These are phyloP conservation scores for Citropsis articulata DNA, from an alignment of 345 rosid genomes.

Conservation along the genomic window DNA sequence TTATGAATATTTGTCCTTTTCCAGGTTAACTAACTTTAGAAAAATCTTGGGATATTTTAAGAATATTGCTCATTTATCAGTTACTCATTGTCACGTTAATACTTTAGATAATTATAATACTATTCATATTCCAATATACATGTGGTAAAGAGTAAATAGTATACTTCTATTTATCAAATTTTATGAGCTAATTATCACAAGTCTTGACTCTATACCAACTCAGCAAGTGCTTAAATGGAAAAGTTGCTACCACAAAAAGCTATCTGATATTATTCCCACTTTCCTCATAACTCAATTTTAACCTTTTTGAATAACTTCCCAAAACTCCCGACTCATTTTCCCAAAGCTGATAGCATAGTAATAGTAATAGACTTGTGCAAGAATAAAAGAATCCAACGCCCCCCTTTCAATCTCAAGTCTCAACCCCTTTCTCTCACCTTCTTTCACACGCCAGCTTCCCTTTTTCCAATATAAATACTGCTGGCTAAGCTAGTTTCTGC, in stretches of 20 bases:
- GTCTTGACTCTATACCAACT: neutral
- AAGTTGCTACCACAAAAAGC: conserved; percentile 3
- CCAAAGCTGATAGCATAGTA: neutral
- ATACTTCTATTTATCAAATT: neutral
- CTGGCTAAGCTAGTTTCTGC: too few relatives aligned
- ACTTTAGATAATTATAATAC: too few relatives aligned
- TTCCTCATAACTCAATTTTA: neutral
- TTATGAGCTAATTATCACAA: neutral
- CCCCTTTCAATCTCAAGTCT: neutral
- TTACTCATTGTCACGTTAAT: too few relatives aligned
- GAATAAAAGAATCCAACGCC: conserved; percentile 21
- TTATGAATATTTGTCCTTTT: neutral
- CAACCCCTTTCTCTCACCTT: conserved; percentile 6
- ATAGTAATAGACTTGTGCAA: neutral
- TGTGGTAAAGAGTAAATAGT: too few relatives aligned
- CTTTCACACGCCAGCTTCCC: neutral
- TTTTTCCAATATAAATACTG: neutral
- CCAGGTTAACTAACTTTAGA: neutral
- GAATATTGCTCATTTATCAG: too few relatives aligned
- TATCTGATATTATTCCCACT: neutral
- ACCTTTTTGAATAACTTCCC: neutral
- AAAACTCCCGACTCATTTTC: neutral
- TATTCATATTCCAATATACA: too few relatives aligned
- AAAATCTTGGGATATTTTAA: too few relatives aligned
- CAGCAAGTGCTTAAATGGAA: conserved; percentile 9